Conservation (phyloP, 192 early-diverging fungal species). For the Coemansia sp. region DNA sequence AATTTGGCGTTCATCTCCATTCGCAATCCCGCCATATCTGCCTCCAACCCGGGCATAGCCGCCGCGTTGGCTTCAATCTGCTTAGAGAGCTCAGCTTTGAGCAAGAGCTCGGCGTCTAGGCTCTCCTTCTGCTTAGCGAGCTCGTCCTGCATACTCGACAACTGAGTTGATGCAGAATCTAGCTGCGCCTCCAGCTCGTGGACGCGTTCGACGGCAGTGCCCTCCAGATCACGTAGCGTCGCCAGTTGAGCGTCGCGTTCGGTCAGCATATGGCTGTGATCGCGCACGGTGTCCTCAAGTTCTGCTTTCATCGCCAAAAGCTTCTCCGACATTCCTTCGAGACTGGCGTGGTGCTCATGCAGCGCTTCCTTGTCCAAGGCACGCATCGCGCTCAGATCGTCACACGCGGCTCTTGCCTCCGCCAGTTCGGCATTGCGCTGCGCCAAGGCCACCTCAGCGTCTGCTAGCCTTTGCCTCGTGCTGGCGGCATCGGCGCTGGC, state of each 20-base stretch:
- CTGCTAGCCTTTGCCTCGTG: background rate
- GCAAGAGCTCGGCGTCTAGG: background rate
- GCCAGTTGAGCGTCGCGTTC: background rate
- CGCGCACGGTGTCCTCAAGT: background rate
- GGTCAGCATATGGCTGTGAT: background rate
- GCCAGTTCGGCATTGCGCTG: background rate
- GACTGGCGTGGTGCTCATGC: background rate
- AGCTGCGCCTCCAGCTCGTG: conserved; percentile 12
- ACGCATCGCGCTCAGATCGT: background rate
- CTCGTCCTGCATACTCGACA: background rate
- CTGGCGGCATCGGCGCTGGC: background rate
- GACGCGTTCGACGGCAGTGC: background rate
- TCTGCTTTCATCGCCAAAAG: background rate
- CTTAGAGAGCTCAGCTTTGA: conserved; percentile 7
- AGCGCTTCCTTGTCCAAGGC: background rate
- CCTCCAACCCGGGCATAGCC: conserved; percentile 1
- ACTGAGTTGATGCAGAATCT: background rate
- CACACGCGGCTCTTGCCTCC: background rate
- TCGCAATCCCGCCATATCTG: conserved; percentile 6
- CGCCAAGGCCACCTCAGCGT: background rate
- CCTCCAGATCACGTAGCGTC: background rate
- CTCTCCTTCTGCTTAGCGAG: background rate
- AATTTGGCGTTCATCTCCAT: background rate
- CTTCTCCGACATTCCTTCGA: background rate
- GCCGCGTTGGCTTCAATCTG: conserved; percentile 14